Evolutionary conservation across 1,284 basidiomycete species (phyloP), one percentile per base, ranked within the genome.

Genomic region (Lentinus polychrous): DNA sequence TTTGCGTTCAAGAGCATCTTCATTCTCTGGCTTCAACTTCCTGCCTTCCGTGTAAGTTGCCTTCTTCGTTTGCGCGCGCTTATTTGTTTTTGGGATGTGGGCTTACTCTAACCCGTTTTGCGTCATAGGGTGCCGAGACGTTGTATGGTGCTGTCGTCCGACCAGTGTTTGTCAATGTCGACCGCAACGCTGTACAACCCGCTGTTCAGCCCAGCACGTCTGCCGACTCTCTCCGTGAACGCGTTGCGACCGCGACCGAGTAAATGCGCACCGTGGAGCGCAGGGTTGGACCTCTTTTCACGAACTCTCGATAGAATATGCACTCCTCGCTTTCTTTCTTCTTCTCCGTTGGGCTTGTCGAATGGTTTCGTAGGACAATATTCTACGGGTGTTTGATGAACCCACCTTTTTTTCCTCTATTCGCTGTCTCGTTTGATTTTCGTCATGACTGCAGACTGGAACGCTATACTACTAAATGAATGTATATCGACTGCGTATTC

Each of bases 1-100:
- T 95, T 85, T 64, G 82, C 87, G 45, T 79, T 91, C 77, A 94
- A 94, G 86, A 89, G 85, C 48, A 51, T 85, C 54, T 91, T 92
- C 74, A 83, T 91, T 66, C 70, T 94, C 61, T 94, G 89, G 89
- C 76, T 91, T 57, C 87, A 90, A 67, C 77, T 91, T 49, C 87
- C 87, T 35, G 79, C 75, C 43, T 82, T 86, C 74, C 83, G 82
- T 63, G 86, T 89, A 71, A 66, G 86, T 83, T 17, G 7, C 46
- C 48, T 35, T 53, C 52, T 43, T 41, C 33, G 36, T 49, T 38
- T 37, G 49, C 46, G 48, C 23, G 48, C 36, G 39, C 36, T 47
- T 54, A 47, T 43, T 45, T 50, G n/a, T n/a, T n/a, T n/a, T n/a
- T n/a, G n/a, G n/a, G n/a, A n/a, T 50, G 48, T 45, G 17, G n/a